phyloP scores from a whole-genome alignment of 495 filamentous ascomycete genomes.

The Hypoxylon rickii region DNA sequence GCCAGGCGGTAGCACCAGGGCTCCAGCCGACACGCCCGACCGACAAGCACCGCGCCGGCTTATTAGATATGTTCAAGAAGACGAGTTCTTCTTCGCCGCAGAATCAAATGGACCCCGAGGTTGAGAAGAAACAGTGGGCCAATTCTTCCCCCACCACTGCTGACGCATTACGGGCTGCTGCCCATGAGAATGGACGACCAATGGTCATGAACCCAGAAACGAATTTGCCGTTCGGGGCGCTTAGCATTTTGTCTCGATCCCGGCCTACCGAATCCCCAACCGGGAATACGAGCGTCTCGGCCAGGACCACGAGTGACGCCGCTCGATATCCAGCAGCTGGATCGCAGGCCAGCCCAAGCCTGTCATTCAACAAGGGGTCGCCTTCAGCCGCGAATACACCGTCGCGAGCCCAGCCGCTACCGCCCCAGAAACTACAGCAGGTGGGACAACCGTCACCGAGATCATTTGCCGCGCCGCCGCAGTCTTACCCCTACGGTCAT shows the following conservation, averaged over 20 bases:
- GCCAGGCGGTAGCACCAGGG: too few species aligned
- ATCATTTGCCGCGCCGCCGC: slow-evolving; percentile 5
- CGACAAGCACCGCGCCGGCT: slow-evolving; percentile 50
- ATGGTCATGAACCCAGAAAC: slow-evolving; percentile 44
- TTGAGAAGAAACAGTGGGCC: slow-evolving; percentile 20
- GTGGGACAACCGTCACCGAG: slow-evolving; percentile 18
- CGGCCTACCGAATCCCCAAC: slow-evolving; percentile 20
- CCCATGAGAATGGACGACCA: slow-evolving; percentile 37
- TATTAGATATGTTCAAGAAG: slow-evolving; percentile 57
- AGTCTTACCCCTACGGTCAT: slow-evolving; percentile 33
- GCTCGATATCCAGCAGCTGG: slow-evolving; percentile 8
- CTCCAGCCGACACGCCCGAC: slow-evolving; percentile 41
- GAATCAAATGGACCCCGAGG: slow-evolving; percentile 24
- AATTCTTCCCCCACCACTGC: slow-evolving; percentile 26
- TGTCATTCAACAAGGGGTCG: slow-evolving; percentile 19
- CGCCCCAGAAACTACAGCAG: slow-evolving; percentile 22
- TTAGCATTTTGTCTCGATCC: slow-evolving; percentile 46
- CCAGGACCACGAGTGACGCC: slow-evolving; percentile 9
- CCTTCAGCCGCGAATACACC: slow-evolving; percentile 27
- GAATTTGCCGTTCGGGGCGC: slow-evolving; percentile 48
- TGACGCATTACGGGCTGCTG: slow-evolving; percentile 31
- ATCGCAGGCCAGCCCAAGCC: slow-evolving; percentile 29
- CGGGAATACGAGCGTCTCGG: slow-evolving; percentile 16
- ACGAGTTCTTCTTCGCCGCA: slow-evolving; percentile 23
- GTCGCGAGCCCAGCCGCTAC: slow-evolving; percentile 20